Percentiles rank a stretch among this genome's conserved stretches.
Conservation (phyloP, 2,329 filamentous ascomycete genomes). For the Metarhizium robertsii region DNA sequence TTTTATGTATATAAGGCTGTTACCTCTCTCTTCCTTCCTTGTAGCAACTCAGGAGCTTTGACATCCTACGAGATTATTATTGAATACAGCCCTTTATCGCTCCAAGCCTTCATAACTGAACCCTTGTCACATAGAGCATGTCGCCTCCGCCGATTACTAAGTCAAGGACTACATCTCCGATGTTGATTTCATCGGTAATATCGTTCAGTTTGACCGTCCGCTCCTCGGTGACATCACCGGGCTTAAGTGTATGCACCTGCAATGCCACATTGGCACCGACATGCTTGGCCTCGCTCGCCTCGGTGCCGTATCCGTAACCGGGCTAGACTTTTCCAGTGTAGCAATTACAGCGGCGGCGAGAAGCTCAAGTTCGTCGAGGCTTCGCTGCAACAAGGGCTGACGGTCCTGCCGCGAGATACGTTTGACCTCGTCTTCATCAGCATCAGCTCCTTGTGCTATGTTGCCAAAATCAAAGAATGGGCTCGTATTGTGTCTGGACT, state of each 20-base stretch:
- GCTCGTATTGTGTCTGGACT: conserved; percentile 7
- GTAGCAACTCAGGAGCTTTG: no score
- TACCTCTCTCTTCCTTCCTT: no score
- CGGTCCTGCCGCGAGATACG: not conserved
- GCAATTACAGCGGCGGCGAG: not conserved
- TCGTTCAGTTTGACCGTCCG: conserved; percentile 4
- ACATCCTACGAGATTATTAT: no score
- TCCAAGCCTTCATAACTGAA: no score
- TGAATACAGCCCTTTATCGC: no score
- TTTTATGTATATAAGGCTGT: no score
- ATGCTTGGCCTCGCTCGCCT: conserved; percentile 4
- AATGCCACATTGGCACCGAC: conserved; percentile 14
- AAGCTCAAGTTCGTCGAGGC: not conserved
- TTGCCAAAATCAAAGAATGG: conserved; percentile 6
- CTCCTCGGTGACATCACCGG: conserved; percentile 4
- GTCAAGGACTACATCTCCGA: conserved; percentile 5
- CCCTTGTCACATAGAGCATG: no score
- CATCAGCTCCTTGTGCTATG: conserved; percentile 10
- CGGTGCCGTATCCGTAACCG: conserved; percentile 9
- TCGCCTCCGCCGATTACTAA: conserved; percentile 7
- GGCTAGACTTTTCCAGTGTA: conserved; percentile 9
- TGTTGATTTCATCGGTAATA: not conserved
- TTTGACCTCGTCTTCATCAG: conserved; percentile 11
- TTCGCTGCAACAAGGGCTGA: conserved; percentile 6
- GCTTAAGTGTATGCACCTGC: conserved; percentile 8